Base-by-base conservation (phyloP, 495 filamentous ascomycete genomes). In the Podospora fimiseda region DNA sequence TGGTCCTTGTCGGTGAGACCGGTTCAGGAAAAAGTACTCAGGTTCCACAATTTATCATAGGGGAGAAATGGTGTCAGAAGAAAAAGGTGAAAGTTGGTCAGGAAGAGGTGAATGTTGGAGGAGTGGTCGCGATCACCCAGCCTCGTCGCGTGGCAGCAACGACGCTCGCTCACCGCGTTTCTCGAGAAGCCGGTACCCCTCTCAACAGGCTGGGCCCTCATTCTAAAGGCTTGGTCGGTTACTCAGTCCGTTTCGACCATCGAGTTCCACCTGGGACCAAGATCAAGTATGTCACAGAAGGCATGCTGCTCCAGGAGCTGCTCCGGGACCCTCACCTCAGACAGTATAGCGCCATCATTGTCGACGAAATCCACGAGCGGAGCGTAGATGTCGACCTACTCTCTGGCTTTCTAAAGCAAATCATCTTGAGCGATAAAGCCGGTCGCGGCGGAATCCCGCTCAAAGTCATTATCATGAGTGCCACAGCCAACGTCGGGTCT, bases 21-120 rank as follows among this genome's bases (percentile, higher is more conserved):
- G 94, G 94, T 65, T 91, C 86, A 33, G 94, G 94, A 61, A 99
- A 99, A 71, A 90, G 85, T 74, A 99, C 94, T 0, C 94, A 99
- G 66, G 86, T 96, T 9, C 92, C 91, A 0, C 94, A 97, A 57
- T 96, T 95, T 42, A 71, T 99, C 14, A 76, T 84, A 36, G 72
- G 85, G 5, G 87, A 96, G 57, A 68, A 77, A 18, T 97, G 92
- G 88, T 92, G 87, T 63, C 79, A 75, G 44, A 76, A 74, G 53
- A 74, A 71, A 42, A 79, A 65, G 27, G 73, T 80, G 19, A 78
- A 67, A 41, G 61, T 85, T 1, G 53, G 69, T 46, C 52, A 81
- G 47, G 77, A 80, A 2, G 65, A n/a, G n/a, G n/a, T 80, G 2
- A 67, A 60, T 16, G 83, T 90, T 0, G 89, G 89, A 22, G 90